Conservation (phyloP, 768 basidiomycete species). For the Rickenella mellea region DNA sequence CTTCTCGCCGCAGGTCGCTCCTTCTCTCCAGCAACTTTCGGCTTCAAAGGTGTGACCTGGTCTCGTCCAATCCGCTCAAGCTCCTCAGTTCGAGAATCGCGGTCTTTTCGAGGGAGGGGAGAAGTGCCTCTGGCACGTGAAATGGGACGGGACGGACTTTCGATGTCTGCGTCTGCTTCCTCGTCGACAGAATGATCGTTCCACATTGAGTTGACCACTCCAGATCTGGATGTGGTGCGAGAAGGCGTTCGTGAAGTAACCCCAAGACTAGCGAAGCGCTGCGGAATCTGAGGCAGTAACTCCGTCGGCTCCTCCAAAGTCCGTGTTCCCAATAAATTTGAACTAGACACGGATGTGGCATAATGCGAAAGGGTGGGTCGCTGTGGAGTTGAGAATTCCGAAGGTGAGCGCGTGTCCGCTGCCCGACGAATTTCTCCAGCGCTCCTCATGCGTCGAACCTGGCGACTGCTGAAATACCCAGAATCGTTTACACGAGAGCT, state of each 20-base stretch:
- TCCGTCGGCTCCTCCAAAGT: conserved; percentile 24
- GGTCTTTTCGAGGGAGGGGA: conserved; percentile 2
- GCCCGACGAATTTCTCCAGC: conserved; percentile 66
- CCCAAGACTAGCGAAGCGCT: conserved; percentile 65
- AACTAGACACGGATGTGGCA: conserved; percentile 57
- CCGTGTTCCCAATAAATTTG: conserved; percentile 43
- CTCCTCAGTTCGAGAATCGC: background rate
- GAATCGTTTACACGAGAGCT: conserved; percentile 27
- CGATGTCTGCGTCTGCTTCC: conserved; percentile 18
- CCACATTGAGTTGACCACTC: conserved; percentile 38
- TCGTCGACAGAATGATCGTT: conserved; percentile 34
- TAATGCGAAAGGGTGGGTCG: conserved; percentile 40
- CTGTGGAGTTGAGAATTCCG: conserved; percentile 23
- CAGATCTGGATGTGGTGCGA: conserved; percentile 26
- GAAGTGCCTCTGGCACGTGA: conserved; percentile 8
- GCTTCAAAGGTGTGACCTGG: conserved; percentile 2
- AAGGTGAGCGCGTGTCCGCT: conserved; percentile 20
- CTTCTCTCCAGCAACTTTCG: conserved; percentile 25
- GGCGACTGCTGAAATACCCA: conserved; percentile 39
- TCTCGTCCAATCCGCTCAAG: too few relatives aligned
- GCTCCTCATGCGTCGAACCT: conserved; percentile 79
- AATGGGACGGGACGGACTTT: conserved; percentile 11
- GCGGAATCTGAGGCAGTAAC: conserved; percentile 23
- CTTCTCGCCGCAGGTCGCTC: conserved; percentile 51
- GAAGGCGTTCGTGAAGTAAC: conserved; percentile 27